Base-by-base conservation (phyloP, 176 grass and related monocot genomes). In the Carex myosuroides region DNA sequence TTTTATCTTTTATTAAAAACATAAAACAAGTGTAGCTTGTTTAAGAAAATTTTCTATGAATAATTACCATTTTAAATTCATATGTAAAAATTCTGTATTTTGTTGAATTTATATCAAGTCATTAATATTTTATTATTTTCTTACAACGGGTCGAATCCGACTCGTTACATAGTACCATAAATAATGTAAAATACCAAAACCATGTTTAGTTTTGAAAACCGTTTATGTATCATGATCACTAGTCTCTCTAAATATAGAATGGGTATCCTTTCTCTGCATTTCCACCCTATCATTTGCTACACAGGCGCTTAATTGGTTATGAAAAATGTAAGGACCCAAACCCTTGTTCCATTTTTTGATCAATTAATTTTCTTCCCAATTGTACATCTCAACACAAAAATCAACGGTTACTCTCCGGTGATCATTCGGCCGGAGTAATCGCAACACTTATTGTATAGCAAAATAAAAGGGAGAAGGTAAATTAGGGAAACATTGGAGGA, bases 161-260 rank as follows among this genome's bases (percentile, higher is more conserved):
- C 46, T 50, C 26, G 10, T 24, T 64, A 64, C 61, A 64, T 64
- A 64, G 61, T 26, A 29, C 2, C 21, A 29, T 12, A 0, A 29
- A 63, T 0, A 21, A 63, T 30, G 61, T 64, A 24, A 64, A 64
- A 26, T 9, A 24, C 10, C 22, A 24, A 64, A 30, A 64, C 61
- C 8, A 29, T 64, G 30, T 68, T 68, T 33, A 18, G 65, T 18
- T 46, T 26, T 71, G 68, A 71, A 71, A 71, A 71, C 13, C 37
- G 70, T 52, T 52, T 17, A 74, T 75, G 71, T 46, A 75, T 53
- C 71, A 75, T 26, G 20, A 76, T 76, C 67, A 75, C 5, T 32
- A 14, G 3, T 17, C 50, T 77, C 73, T 77, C 73, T 77, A 56
- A 77, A 77, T 77, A 77, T 77, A 77, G 73, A 77, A 77, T 77